Conservation (phyloP, 106 monocot genomes). For the Alisma plantagoaquatica region DNA sequence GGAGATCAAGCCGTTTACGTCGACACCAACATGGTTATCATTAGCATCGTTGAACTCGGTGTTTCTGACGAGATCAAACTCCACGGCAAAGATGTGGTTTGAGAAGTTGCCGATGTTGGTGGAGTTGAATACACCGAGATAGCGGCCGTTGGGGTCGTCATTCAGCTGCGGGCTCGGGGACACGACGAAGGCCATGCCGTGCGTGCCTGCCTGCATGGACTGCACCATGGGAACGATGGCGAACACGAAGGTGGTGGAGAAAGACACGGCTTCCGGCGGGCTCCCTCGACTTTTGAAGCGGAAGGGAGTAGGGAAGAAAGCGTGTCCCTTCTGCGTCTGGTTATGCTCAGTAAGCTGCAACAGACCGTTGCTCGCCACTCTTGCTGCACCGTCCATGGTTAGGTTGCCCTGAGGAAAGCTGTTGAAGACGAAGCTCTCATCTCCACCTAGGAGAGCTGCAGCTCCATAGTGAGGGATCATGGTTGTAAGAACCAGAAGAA, state of each 20-base stretch:
- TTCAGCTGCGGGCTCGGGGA: constrained; percentile 15
- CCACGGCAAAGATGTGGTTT: constrained; percentile 34
- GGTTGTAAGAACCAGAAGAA: too few relatives aligned
- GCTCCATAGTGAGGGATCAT: too few relatives aligned
- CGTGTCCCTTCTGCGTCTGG: constrained; percentile 13
- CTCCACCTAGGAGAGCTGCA: too few relatives aligned
- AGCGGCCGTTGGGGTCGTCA: not conserved
- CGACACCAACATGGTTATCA: too few relatives aligned
- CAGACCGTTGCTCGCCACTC: constrained; percentile 1
- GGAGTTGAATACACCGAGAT: constrained; percentile 19
- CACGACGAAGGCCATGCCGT: constrained; percentile 26
- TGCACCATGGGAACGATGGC: too few relatives aligned
- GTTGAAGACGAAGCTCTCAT: constrained; percentile 21
- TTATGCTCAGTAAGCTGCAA: constrained; percentile 32
- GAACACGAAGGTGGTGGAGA: constrained; percentile 46
- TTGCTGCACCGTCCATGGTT: constrained; percentile 10
- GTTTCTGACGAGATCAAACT: constrained; percentile 15
- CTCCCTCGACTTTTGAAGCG: not conserved
- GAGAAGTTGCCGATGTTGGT: constrained; percentile 16
- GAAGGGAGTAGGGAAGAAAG: constrained; percentile 29
- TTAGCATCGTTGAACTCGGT: too few relatives aligned
- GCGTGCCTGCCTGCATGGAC: too few relatives aligned
- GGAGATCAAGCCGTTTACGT: too few relatives aligned
- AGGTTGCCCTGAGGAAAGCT: constrained; percentile 20
- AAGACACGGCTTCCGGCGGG: constrained; percentile 5